Conservation (phyloP, 192 early-diverging fungal genomes). For the Diversispora epigaea region DNA sequence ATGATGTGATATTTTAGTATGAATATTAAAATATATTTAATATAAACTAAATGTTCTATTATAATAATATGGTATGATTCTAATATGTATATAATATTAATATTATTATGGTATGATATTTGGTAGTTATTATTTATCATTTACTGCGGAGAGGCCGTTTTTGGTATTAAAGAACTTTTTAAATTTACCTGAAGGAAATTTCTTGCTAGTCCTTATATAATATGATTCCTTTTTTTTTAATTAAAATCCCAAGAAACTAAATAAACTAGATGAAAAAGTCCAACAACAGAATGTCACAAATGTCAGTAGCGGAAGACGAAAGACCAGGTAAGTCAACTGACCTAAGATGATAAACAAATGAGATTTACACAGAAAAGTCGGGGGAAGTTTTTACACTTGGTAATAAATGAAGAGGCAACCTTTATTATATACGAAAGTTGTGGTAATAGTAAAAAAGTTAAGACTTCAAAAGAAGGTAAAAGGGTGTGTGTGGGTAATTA, state of each 20-base stretch:
- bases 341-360: conserved; percentile 7
- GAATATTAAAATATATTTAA: too few relatives aligned
- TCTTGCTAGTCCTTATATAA: too few relatives aligned
- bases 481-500: conserved; percentile 14
- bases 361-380: background rate
- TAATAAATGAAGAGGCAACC: background rate
- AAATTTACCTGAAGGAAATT: too few relatives aligned
- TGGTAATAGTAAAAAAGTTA: background rate
- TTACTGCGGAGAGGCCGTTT: too few relatives aligned
- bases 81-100: too few relatives aligned
- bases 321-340: background rate
- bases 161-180: too few relatives aligned
- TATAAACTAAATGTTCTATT: too few relatives aligned
- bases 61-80: too few relatives aligned
- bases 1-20: too few relatives aligned
- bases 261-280: too few relatives aligned
- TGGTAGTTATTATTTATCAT: too few relatives aligned
- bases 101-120: too few relatives aligned
- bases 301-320: background rate
- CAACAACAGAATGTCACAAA: background rate
- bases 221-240: background rate
- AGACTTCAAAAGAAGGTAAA: conserved; percentile 21
- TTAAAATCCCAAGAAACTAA: background rate
- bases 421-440: background rate
- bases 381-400: background rate